Percentiles rank a stretch among this genome's conserved stretches.
Conservation (phyloP, 2,329 filamentous ascomycete species). For the Neospermospora avenae region DNA sequence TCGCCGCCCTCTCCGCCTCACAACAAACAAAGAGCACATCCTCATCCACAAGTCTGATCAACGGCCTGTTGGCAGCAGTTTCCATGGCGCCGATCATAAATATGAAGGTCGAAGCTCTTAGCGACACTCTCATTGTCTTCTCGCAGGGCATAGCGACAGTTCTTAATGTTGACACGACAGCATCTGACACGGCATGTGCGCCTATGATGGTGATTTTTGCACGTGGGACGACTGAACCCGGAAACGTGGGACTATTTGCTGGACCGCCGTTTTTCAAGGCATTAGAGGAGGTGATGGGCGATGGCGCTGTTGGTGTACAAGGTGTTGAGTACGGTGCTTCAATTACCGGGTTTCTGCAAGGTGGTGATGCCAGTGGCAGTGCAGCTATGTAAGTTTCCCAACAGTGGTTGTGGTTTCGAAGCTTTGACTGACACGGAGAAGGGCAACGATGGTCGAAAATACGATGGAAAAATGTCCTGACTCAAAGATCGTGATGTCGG, state of each 20-base stretch:
- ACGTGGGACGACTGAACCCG: conserved; percentile 50
- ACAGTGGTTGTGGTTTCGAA: not conserved
- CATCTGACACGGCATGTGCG: not conserved
- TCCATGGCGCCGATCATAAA: conserved; percentile 4
- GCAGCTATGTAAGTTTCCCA: conserved; percentile 35
- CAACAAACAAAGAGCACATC: not conserved
- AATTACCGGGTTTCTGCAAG: conserved; percentile 41
- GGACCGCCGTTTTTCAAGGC: conserved; percentile 51
- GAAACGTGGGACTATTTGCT: conserved; percentile 48
- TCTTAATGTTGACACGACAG: conserved; percentile 1
- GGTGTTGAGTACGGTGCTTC: conserved; percentile 51
- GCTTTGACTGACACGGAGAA: not conserved
- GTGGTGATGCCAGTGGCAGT: conserved; percentile 44
- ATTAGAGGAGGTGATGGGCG: conserved; percentile 41
- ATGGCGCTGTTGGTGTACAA: conserved; percentile 46
- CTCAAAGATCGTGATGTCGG: conserved; percentile 27
- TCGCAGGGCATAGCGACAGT: not conserved
- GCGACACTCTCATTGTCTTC: not conserved
- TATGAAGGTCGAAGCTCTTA: conserved; percentile 2
- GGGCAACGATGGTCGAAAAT: conserved; percentile 14
- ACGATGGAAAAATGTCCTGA: conserved; percentile 23
- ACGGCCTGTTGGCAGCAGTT: conserved; percentile 2
- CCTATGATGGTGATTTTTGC: conserved; percentile 44
- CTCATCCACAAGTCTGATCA: not conserved
- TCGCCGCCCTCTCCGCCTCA: not conserved